Conservation (phyloP, 2,329 filamentous ascomycete genomes). For the Microcyclospora pomicola region DNA sequence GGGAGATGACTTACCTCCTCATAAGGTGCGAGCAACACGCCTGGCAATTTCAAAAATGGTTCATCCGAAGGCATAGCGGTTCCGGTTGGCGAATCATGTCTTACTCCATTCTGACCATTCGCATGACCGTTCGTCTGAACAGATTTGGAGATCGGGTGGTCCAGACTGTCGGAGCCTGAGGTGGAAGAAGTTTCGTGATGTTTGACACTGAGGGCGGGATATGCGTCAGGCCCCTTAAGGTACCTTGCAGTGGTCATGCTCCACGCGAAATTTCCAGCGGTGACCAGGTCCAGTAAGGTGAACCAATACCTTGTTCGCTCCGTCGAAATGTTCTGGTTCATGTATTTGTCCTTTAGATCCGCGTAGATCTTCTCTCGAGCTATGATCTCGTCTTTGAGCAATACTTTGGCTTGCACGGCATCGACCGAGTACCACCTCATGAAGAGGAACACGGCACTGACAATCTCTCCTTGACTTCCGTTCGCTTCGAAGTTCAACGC, state of each 20-base stretch:
- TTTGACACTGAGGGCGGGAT: too few relatives aligned
- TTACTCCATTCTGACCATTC: too few relatives aligned
- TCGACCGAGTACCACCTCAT: slow-evolving; percentile 3
- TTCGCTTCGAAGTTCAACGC: slow-evolving; percentile 1
- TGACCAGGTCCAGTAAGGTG: slow-evolving; percentile 1
- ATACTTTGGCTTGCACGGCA: neutral
- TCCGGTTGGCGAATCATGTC: too few relatives aligned
- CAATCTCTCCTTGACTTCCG: slow-evolving; percentile 2
- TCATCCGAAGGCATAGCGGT: too few relatives aligned
- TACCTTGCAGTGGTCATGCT: slow-evolving; percentile 2
- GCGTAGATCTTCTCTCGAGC: slow-evolving; percentile 1
- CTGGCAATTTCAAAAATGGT: too few relatives aligned
- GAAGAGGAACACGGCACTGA: slow-evolving; percentile 3
- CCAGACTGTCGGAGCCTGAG: too few relatives aligned
- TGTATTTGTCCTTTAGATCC: neutral
- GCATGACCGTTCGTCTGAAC: too few relatives aligned
- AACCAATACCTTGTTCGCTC: slow-evolving; percentile 1
- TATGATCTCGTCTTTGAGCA: slow-evolving; percentile 1
- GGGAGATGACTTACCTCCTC: too few relatives aligned
- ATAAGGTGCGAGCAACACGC: too few relatives aligned
- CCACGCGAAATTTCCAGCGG: slow-evolving; percentile 3
- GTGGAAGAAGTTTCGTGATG: too few relatives aligned
- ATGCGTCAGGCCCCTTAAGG: slow-evolving; percentile 1
- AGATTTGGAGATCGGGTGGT: too few relatives aligned
- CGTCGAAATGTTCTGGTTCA: neutral